These are phyloP conservation scores for Stachybotrys chartarum DNA, from an alignment of 2,329 filamentous ascomycete species.

Conservation along the genomic window DNA sequence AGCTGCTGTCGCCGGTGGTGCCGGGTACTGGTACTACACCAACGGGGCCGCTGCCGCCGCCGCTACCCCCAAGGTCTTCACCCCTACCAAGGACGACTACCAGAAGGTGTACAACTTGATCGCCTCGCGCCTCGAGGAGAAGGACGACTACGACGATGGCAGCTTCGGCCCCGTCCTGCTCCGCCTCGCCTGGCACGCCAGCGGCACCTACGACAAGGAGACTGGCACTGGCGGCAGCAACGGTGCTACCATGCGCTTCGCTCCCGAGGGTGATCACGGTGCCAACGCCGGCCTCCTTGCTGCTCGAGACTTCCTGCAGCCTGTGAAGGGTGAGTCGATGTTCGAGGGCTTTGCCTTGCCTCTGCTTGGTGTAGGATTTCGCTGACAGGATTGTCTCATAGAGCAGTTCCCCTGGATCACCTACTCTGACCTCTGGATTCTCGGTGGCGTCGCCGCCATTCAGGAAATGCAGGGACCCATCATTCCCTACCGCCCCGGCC, in stretches of 20 bases:
- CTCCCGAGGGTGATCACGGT: conserved; percentile 80
- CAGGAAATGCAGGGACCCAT: conserved; percentile 91
- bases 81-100: conserved; percentile 78
- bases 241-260: conserved; percentile 94
- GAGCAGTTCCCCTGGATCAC: conserved; percentile 86
- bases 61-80: conserved; percentile 53
- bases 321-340: conserved; percentile 63
- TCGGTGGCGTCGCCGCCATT: conserved; percentile 75
- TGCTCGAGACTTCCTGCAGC: conserved; percentile 89
- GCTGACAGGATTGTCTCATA: conserved; percentile 2
- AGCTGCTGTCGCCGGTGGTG: conserved; percentile 54
- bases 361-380: neutral
- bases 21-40: conserved; percentile 59
- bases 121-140: conserved; percentile 71
- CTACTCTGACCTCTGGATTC: conserved; percentile 96
- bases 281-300: conserved; percentile 85
- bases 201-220: conserved; percentile 83
- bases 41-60: conserved; percentile 42
- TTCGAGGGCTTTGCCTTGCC: neutral
- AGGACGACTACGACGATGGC: conserved; percentile 94
- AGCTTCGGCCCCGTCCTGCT: conserved; percentile 90
- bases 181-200: conserved; percentile 88
- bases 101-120: conserved; percentile 92
- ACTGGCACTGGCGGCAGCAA: conserved; percentile 91
- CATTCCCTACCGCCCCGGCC: conserved; percentile 85